These are phyloP conservation scores for Coemansia sp. DNA, from an alignment of 192 early-diverging fungal genomes.

Conservation along the genomic window DNA sequence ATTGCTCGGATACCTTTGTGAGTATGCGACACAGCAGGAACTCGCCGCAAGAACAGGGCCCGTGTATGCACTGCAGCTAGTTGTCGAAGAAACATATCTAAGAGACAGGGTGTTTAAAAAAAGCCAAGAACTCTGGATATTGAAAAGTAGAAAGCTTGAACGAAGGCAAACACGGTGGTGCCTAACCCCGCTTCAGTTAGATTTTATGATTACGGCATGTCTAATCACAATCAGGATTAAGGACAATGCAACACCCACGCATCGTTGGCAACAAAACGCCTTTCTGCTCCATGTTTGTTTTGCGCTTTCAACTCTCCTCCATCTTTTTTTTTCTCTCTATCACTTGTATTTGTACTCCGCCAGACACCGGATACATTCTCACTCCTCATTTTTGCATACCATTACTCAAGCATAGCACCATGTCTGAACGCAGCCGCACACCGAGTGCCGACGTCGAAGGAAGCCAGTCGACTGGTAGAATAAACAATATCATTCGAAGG, in stretches of 20 bases:
- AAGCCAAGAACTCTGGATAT: background rate
- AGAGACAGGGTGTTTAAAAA: background rate
- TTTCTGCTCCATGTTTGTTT: background rate
- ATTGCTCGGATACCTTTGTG: background rate
- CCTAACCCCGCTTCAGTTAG: too few species aligned
- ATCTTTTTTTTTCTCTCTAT: background rate
- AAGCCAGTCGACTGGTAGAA: slow-evolving; percentile 17
- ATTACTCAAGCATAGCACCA: background rate
- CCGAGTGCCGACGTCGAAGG: background rate
- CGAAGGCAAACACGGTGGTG: too few species aligned
- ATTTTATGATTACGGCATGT: background rate
- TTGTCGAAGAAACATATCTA: slow-evolving; percentile 13
- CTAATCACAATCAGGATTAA: background rate
- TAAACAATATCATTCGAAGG: slow-evolving; percentile 21
- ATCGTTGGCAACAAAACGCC: background rate
- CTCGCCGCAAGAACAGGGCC: slow-evolving; percentile 11
- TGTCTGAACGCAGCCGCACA: background rate
- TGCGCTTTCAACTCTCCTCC: background rate
- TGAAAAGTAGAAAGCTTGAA: background rate
- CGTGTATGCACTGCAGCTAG: slow-evolving; percentile 21
- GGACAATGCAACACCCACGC: background rate
- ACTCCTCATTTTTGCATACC: background rate
- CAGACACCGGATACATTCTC: background rate
- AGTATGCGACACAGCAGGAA: background rate
- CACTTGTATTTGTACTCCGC: background rate